Evolutionary conservation across 805 yeast species (phyloP).

Genomic region (Ogataea saltuana): DNA sequence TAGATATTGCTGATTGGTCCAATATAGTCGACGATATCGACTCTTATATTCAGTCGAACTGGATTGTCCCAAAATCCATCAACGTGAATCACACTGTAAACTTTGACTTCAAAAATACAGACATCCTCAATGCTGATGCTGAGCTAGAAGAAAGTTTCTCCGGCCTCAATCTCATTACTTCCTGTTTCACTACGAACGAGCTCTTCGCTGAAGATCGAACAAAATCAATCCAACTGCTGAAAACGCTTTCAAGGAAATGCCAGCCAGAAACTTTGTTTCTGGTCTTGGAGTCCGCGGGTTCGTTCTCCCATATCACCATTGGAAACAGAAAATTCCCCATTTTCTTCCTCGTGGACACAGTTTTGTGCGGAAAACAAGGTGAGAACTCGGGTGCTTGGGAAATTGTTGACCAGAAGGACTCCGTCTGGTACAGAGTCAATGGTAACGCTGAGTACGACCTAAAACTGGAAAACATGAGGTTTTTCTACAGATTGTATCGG

Average conservation of each 20-base stretch:
- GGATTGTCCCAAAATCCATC: conserved; percentile 48
- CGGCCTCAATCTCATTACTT: conserved; percentile 55
- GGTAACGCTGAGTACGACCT: conserved; percentile 56
- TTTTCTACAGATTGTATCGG: conserved; percentile 73
- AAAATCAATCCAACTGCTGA: conserved; percentile 60
- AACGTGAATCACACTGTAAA: conserved; percentile 27
- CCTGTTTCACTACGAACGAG: conserved; percentile 86
- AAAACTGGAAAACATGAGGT: conserved; percentile 85
- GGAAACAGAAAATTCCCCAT: conserved; percentile 81
- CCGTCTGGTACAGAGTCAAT: conserved; percentile 74
- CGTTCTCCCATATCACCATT: conserved; percentile 75
- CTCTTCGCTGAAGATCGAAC: conserved; percentile 68
- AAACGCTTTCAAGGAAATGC: conserved; percentile 52
- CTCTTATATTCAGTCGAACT: conserved; percentile 44
- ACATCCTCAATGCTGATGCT: conserved; percentile 37
- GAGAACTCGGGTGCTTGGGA: conserved; percentile 57
- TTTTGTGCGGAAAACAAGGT: conserved; percentile 55
- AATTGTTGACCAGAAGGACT: conserved; percentile 62
- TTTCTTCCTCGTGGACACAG: conserved; percentile 74
- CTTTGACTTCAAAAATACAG: conserved; percentile 37
- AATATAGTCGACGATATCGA: conserved; percentile 49
- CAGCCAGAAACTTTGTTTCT: conserved; percentile 57
- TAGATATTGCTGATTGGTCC: conserved; percentile 83
- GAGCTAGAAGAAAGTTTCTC: conserved; percentile 23
- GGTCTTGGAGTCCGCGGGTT: conserved; percentile 87